Conservation (phyloP, 192 early-diverging fungal genomes). For the Podila clonocystis region DNA sequence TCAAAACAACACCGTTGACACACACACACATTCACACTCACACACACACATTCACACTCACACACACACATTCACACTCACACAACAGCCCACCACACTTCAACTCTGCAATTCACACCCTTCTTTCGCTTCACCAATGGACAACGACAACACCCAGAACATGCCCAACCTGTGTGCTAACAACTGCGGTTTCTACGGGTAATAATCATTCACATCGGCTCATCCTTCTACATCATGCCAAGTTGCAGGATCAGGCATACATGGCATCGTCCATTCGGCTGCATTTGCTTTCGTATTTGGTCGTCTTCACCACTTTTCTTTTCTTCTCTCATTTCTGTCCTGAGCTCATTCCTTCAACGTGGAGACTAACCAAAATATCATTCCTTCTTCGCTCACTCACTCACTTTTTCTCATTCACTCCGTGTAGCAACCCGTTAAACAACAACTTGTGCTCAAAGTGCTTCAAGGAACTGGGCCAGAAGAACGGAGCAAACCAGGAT, state of each 20-base stretch:
- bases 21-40: not conserved
- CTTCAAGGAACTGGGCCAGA: constrained; percentile 69
- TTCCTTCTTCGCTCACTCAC: not conserved
- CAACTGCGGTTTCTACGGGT: constrained; percentile 81
- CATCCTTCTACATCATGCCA: not conserved
- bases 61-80: not conserved
- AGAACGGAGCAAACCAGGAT: constrained; percentile 27
- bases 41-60: not conserved
- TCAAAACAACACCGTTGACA: not conserved
- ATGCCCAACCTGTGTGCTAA: constrained; percentile 69
- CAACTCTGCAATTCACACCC: not conserved
- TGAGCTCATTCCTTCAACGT: not conserved
- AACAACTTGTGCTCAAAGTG: constrained; percentile 84
- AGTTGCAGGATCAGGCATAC: not conserved
- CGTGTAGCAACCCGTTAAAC: constrained; percentile 66
- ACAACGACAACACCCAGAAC: constrained; percentile 72
- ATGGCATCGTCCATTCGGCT: not conserved
- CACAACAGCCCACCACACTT: not conserved
- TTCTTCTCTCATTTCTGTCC: not conserved
- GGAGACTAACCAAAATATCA: not conserved
- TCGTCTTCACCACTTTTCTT: not conserved
- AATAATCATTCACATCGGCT: constrained; percentile 7
- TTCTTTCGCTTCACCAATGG: constrained; percentile 57
- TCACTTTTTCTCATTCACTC: not conserved
- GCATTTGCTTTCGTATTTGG: not conserved